Base-by-base conservation (phyloP, 2,329 filamentous ascomycete species). In the Trichocomaceae sp. region DNA sequence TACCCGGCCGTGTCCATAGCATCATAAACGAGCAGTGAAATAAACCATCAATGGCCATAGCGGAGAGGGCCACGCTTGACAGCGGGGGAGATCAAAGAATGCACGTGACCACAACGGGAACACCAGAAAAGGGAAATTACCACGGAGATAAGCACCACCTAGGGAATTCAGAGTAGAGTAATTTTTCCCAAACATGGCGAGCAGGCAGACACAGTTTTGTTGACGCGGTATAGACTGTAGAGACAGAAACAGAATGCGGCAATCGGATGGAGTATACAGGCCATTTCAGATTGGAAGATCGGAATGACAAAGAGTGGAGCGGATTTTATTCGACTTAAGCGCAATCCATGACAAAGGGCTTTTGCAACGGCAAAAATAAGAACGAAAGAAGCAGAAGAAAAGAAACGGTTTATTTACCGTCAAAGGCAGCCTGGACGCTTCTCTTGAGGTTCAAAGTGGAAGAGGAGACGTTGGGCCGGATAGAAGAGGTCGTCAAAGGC, bases 371-470 rank as follows among this genome's bases (percentile, higher is more conserved):
- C 31, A 35, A 35, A 35, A 35, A 35, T 15, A 35, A 35, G 29
- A 33, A 12, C 6, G 29, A 12, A 33, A 12, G 45, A 23, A 23
- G 19, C n/a, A n/a, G n/a, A n/a, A 31, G 44, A 48, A 59, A 47
- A 50, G 37, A 42, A 54, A 26, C 45, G 29, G 47, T 46, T 46
- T 57, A 66, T 68, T 73, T 74, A 77, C 74, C 74, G 67, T 76
- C 74, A 61, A 74, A 71, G 62, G 69, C 66, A 59, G 70, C 67
- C 65, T 75, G 73, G 53, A 74, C 65, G 59, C 63, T 71, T 63
- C 72, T 70, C 65, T 75, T 76, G 59, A 72, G 62, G 56, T 64
- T 66, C 59, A 69, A 64, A 59, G 64, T 69, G 53, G 57, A 53
- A 48, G 62, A 58, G 50, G 64, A 61, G 58, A 59, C 63, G 54